Base-by-base conservation (phyloP, 768 basidiomycete genomes). In the Boletus fagicola region DNA sequence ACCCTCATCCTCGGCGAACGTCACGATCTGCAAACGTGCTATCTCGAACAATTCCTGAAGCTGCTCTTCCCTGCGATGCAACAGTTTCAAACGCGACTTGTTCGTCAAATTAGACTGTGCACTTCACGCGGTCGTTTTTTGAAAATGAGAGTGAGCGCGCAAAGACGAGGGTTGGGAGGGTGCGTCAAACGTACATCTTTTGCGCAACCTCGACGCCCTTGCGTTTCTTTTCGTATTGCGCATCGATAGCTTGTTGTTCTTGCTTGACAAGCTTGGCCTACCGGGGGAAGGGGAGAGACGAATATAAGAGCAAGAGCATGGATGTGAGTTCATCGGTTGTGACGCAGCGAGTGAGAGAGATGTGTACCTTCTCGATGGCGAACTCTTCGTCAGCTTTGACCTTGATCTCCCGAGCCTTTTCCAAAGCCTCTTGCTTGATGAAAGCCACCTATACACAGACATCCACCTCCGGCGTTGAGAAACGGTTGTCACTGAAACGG, bases 311-410 rank as follows among this genome's bases (percentile, higher is more conserved):
- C 12, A 22, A 11, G 22, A n/a, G 20, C n/a, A 36, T 5, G 22
- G 24, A 24, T 35, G 2, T 9, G 5, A n/a, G 11, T 3, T 3
- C 12, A 28, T 48, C 15, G 46, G 46, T 1, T 48, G 47, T 31
- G 10, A 20, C 10, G 8, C 42, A 5, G n/a, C 31, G 35, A 26
- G n/a, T 15, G 35, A 15, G 33, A 15, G 33, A 16, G n/a, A 45
- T 9, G 5, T 1, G 49, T 28, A 87, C 95, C 84, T 99, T 99
- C 74, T 99, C 97, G 63, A 99, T 98, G 20, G 96, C 90, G 70
- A 98, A 98, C 76, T 99, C 96, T 73, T 98, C 95, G 60, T 99
- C 94, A 0, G 97, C 96, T 74, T 99, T 99, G 58, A 98, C 93
- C 62, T 83, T 88, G 59, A 99, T 94, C 76, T 99, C 97, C 9